Conservation (phyloP, 305 asterid genomes). For the Fraxinus platypoda region DNA sequence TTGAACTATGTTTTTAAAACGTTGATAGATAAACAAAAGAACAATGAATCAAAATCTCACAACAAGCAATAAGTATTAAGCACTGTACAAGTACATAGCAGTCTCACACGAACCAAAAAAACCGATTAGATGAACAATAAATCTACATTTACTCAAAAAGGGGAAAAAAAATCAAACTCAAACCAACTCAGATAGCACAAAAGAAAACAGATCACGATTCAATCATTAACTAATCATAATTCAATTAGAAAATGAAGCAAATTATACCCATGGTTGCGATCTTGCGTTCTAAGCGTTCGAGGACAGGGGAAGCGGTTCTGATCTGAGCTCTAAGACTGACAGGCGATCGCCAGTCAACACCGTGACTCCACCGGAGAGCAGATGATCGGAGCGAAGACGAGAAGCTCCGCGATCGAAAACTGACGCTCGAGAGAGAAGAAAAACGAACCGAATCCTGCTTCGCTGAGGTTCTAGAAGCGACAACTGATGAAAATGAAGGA, state of each 20-base stretch:
- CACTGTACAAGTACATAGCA: neutral
- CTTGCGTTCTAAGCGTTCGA: constrained; percentile 62
- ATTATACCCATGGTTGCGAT: constrained; percentile 77
- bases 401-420: constrained; percentile 40
- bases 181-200: neutral
- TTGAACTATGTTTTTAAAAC: neutral
- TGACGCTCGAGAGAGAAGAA: constrained; percentile 24
- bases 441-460: constrained; percentile 7
- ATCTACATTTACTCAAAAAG: neutral
- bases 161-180: neutral
- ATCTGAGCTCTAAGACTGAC: constrained; percentile 62
- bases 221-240: neutral
- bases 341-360: constrained; percentile 54
- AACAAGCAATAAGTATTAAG: neutral
- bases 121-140: neutral
- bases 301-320: constrained; percentile 51
- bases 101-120: neutral
- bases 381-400: constrained; percentile 45
- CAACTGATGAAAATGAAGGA: constrained; percentile 16
- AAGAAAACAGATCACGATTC: neutral
- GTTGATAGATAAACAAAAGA: neutral
- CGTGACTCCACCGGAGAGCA: constrained; percentile 59
- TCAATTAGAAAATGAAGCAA: neutral
- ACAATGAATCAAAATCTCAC: neutral
- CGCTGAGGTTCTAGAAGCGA: constrained; percentile 21